phyloP scores from a whole-genome alignment of 257 asterid species.

The Thymus quinquecostatus region DNA sequence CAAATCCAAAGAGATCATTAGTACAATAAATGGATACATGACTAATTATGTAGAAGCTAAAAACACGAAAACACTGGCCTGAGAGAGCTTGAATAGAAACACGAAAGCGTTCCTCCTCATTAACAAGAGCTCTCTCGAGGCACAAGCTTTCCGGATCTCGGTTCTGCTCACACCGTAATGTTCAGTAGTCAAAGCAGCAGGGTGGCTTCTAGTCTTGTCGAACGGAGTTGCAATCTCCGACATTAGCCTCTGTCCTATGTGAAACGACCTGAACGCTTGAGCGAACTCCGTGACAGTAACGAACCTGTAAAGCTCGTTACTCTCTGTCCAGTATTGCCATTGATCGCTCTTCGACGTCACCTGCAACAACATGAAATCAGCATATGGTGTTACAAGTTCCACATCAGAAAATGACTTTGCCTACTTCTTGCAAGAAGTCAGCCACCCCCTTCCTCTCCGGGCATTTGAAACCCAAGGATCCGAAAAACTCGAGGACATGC shows the following conservation, averaged over 20 bases:
- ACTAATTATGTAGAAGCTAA: too few relatives aligned
- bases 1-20: not conserved
- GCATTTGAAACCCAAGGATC: constrained; percentile 50
- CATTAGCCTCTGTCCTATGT: constrained; percentile 34
- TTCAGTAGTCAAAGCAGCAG: constrained; percentile 47
- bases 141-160: constrained; percentile 48
- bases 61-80: constrained; percentile 28
- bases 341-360: constrained; percentile 59
- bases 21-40: not conserved
- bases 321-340: constrained; percentile 45
- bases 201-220: constrained; percentile 46
- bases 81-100: constrained; percentile 37
- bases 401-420: not conserved
- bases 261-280: constrained; percentile 40
- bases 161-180: constrained; percentile 42
- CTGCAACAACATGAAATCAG: constrained; percentile 30
- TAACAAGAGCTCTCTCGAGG: constrained; percentile 42
- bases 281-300: constrained; percentile 44
- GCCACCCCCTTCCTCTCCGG: constrained; percentile 59
- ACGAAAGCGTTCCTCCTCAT: constrained; percentile 50
- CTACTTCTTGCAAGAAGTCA: constrained; percentile 67
- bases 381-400: too few relatives aligned
- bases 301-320: constrained; percentile 39
- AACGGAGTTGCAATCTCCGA: constrained; percentile 42
- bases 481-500: constrained; percentile 47